Conservation (phyloP, 1,139 yeast genomes). For the Lodderomyces metapsilosis region DNA sequence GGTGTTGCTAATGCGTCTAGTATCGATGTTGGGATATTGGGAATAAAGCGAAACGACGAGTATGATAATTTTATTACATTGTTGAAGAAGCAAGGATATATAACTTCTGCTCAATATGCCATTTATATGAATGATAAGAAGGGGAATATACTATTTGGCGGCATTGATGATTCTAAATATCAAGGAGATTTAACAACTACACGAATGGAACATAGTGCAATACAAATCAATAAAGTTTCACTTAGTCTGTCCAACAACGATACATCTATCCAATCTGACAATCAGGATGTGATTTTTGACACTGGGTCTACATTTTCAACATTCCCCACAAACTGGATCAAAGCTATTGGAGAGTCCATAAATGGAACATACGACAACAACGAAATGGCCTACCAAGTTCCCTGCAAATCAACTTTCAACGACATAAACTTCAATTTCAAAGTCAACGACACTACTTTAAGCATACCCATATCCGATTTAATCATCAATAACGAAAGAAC, state of each 20-base stretch:
- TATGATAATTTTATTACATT: slow-evolving; percentile 27
- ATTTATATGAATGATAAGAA: slow-evolving; percentile 41
- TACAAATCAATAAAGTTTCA: slow-evolving; percentile 3
- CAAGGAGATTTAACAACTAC: slow-evolving; percentile 40
- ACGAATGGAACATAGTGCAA: slow-evolving; percentile 16
- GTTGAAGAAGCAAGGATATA: slow-evolving; percentile 41
- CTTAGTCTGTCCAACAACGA: neutral
- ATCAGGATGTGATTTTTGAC: slow-evolving; percentile 39
- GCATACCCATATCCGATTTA: slow-evolving; percentile 26
- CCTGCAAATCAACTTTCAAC: slow-evolving; percentile 8
- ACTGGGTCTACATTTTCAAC: slow-evolving; percentile 67
- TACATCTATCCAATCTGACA: neutral
- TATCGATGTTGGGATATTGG: slow-evolving; percentile 46
- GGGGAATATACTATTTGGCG: slow-evolving; percentile 58
- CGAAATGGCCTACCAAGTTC: slow-evolving; percentile 19
- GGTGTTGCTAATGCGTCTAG: slow-evolving; percentile 48
- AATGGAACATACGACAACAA: slow-evolving; percentile 17
- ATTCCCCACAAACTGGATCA: slow-evolving; percentile 44
- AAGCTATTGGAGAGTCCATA: slow-evolving; percentile 33
- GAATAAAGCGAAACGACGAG: slow-evolving; percentile 30
- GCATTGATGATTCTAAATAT: slow-evolving; percentile 52
- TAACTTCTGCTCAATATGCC: slow-evolving; percentile 50
- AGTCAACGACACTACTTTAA: slow-evolving; percentile 29
- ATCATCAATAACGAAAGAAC: slow-evolving; percentile 4
- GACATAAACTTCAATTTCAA: slow-evolving; percentile 21